Base-by-base conservation (phyloP, 805 yeast genomes). In the Saccharomyces paradoxus region DNA sequence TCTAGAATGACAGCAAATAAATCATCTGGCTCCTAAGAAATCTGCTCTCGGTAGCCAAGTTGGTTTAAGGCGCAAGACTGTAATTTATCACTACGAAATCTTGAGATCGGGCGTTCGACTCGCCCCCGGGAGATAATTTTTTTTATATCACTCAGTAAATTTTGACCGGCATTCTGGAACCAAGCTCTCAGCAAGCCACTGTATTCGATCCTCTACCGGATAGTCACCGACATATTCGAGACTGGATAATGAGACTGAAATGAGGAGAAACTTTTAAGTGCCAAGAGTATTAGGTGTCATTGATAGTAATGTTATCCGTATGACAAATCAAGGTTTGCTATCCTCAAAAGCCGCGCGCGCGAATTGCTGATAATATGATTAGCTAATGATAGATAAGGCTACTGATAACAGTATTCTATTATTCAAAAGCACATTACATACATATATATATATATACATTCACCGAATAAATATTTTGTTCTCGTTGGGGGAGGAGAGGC, bases 51-150 rank as follows among this genome's bases (percentile, higher is more conserved):
- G 74, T 72, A 64, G 75, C 75, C 74, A 70, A 72, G 74, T 71
- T 72, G 75, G 75, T 71, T 70, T 71, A 72, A 71, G 74, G 75
- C 74, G 74, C 70, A 68, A 72, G 75, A 72, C 75, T 71, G 75
- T 71, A 71, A 72, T 65, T 63, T 48, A 51, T 51, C 51, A 54
- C 56, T 57, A 62, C 62, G 77, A 61, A 57, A 74, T 74, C 77
- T 74, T 72, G 74, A 74, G 68, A 74, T 74, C 77, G 77, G 75
- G 77, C 72, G 77, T 74, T 74, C 77, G 77, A 74, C 68, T 74
- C 77, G 72, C 77, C 75, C 77, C 77, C 77, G 73, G 71, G 77
- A 74, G 77, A 74, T n/a, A n/a, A n/a, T n/a, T 47, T 52, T 63
- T 55, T 59, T 62, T 63, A 57, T 26, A 5, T 26, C 27, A 26